These are phyloP conservation scores for Kwoniella sp. DNA, from an alignment of 768 basidiomycete species.

Conservation along the genomic window DNA sequence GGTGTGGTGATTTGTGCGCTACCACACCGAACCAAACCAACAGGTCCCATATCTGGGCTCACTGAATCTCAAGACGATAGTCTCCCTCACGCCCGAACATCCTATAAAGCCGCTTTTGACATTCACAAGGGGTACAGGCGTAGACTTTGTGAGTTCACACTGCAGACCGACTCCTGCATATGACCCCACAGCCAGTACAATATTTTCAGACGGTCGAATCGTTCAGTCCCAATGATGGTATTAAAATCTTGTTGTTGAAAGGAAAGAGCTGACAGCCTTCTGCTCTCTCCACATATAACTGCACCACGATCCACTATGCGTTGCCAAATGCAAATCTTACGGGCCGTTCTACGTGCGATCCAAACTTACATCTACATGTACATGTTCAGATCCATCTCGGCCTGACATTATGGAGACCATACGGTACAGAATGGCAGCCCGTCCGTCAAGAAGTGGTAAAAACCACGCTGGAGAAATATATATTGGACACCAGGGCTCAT, in stretches of 20 bases:
- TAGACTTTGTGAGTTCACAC: constrained; percentile 50
- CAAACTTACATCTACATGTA: too few relatives aligned
- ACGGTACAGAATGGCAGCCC: constrained; percentile 46
- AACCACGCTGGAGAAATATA: constrained; percentile 42
- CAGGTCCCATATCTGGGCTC: constrained; percentile 48
- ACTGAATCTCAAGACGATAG: constrained; percentile 43
- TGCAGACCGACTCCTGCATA: too few relatives aligned
- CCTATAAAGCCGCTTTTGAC: constrained; percentile 45
- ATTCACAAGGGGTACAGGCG: constrained; percentile 26
- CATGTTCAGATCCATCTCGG: constrained; percentile 53
- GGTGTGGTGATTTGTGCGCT: too few relatives aligned
- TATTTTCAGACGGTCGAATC: too few relatives aligned
- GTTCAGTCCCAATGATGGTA: too few relatives aligned
- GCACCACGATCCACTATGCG: too few relatives aligned
- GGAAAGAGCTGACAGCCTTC: not conserved
- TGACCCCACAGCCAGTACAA: too few relatives aligned
- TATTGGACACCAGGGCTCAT: constrained; percentile 39
- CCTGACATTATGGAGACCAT: constrained; percentile 40
- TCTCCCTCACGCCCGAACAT: constrained; percentile 51
- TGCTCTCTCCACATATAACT: too few relatives aligned
- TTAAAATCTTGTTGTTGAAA: too few relatives aligned
- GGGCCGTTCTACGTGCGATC: too few relatives aligned
- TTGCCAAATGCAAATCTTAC: too few relatives aligned
- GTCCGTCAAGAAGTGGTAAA: constrained; percentile 53
- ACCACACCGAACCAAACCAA: not conserved